phyloP scores from a whole-genome alignment of 108 stramenopile genomes.

The Pelagomonas calceolata region DNA sequence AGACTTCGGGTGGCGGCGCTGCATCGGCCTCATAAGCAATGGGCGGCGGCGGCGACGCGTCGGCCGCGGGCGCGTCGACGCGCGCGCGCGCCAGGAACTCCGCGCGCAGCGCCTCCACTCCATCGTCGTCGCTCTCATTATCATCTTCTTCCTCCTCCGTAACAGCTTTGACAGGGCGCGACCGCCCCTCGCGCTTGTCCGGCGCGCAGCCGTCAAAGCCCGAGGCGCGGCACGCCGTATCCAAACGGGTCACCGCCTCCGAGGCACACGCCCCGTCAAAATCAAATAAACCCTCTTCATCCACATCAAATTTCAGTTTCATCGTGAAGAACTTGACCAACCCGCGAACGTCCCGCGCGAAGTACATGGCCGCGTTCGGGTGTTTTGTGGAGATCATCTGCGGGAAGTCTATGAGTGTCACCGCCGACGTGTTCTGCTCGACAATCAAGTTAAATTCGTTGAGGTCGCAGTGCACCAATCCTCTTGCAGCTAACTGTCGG shows the following conservation, averaged over 20 bases:
- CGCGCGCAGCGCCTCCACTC: constrained; percentile 2
- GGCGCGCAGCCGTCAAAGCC: constrained; percentile 52
- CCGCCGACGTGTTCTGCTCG: constrained; percentile 63
- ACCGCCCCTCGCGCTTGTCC: constrained; percentile 8
- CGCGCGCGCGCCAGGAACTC: too few species aligned
- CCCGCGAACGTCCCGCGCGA: constrained; percentile 76
- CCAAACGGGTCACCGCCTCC: constrained; percentile 51
- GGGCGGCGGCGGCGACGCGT: background rate
- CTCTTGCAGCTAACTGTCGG: constrained; percentile 68
- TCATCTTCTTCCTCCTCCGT: constrained; percentile 29
- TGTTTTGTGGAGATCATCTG: constrained; percentile 96
- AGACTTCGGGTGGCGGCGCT: background rate
- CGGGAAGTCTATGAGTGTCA: constrained; percentile 98
- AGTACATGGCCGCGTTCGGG: constrained; percentile 87
- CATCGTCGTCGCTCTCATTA: constrained; percentile 21
- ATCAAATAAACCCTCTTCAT: constrained; percentile 37
- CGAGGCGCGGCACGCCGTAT: constrained; percentile 60
- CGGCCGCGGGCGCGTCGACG: background rate
- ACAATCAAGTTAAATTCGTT: constrained; percentile 99
- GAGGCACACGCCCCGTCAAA: constrained; percentile 26
- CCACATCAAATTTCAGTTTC: constrained; percentile 64
- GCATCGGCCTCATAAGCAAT: background rate
- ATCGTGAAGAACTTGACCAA: constrained; percentile 69
- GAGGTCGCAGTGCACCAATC: constrained; percentile 97
- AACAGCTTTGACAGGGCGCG: background rate